Conservation (phyloP, 805 yeast genomes). For the Huiozyma sinensis region DNA sequence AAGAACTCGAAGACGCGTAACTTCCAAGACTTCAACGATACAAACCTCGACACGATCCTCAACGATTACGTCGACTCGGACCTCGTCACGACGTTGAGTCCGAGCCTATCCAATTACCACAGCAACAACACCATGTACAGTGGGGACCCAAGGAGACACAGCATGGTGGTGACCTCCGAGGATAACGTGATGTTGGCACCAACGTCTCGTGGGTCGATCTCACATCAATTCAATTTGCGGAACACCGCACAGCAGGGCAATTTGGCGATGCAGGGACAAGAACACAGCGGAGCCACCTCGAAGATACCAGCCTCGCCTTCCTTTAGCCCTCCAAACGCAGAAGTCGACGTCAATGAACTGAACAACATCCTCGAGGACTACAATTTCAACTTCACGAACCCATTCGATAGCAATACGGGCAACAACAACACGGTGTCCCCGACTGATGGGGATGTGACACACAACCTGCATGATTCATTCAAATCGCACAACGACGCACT, state of each 20-base stretch:
- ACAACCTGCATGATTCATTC: neutral
- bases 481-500: neutral
- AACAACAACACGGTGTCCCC: neutral
- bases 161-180: slow-evolving; percentile 11
- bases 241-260: slow-evolving; percentile 1
- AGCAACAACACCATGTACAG: neutral
- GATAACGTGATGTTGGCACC: slow-evolving; percentile 3
- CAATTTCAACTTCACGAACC: slow-evolving; percentile 13
- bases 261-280: neutral
- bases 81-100: neutral
- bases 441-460: too few relatives aligned
- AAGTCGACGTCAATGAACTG: slow-evolving; percentile 7
- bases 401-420: neutral
- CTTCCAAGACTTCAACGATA: neutral
- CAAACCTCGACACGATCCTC: slow-evolving; percentile 4
- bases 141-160: slow-evolving; percentile 10
- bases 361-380: slow-evolving; percentile 18
- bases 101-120: neutral
- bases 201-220: slow-evolving; percentile 20
- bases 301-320: too few relatives aligned
- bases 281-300: neutral
- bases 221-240: slow-evolving; percentile 23
- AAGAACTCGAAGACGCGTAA: neutral
- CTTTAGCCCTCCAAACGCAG: neutral
- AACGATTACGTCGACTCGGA: slow-evolving; percentile 3